These are phyloP conservation scores for Ceraceosorus guamensis DNA, from an alignment of 1,284 basidiomycete species.

Conservation along the genomic window DNA sequence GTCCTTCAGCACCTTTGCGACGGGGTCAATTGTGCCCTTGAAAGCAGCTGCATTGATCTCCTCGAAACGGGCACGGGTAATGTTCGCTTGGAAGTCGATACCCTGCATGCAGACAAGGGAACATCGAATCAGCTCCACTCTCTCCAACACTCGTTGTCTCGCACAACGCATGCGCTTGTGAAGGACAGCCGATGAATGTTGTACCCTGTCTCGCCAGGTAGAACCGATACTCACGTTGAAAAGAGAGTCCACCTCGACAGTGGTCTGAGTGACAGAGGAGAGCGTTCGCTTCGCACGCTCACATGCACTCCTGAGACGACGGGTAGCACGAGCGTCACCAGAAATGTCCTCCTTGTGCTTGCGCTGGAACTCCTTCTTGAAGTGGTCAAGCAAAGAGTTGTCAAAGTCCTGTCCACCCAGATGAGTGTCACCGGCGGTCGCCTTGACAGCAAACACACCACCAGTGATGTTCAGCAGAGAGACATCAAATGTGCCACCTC, in stretches of 20 bases:
- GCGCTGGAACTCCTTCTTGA: conserved; percentile 64
- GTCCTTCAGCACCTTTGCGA: conserved; percentile 98
- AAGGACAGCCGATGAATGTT: neutral
- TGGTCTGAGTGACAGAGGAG: conserved; percentile 94
- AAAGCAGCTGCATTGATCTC: conserved; percentile 92
- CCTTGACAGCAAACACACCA: conserved; percentile 62
- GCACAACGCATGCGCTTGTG: neutral
- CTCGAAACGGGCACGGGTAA: conserved; percentile 85
- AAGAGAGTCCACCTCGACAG: conserved; percentile 96
- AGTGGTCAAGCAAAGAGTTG: conserved; percentile 87
- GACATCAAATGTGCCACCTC: conserved; percentile 75
- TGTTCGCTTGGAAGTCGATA: conserved; percentile 49
- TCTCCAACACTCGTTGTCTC: no score
- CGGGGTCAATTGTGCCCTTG: conserved; percentile 95
- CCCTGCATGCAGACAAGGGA: no score
- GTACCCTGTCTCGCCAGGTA: neutral
- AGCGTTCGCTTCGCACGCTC: conserved; percentile 99
- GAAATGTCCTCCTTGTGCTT: conserved; percentile 80
- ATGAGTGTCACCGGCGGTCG: conserved; percentile 57
- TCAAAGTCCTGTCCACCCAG: conserved; percentile 91
- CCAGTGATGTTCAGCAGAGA: conserved; percentile 60
- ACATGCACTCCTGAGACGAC: conserved; percentile 90
- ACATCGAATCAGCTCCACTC: no score
- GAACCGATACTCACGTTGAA: conserved; percentile 52
- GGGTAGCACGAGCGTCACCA: conserved; percentile 86